Conservation (phyloP, 108 stramenopile genomes). For the Cyclotella atomus region DNA sequence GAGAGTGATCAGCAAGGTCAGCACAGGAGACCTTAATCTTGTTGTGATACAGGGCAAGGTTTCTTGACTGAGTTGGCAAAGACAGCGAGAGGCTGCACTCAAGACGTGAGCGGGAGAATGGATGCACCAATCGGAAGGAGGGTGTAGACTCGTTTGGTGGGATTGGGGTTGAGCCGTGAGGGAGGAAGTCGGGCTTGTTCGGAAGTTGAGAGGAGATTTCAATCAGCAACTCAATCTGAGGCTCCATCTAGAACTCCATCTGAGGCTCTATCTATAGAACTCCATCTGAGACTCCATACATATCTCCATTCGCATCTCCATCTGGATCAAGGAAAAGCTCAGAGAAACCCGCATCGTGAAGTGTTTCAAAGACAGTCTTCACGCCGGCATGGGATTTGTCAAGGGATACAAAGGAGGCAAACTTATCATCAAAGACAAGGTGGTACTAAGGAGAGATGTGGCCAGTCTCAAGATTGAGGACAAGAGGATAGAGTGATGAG, state of each 20-base stretch:
- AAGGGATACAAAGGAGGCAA: too few species aligned
- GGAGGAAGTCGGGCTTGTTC: constrained; percentile 15
- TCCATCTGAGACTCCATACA: too few species aligned
- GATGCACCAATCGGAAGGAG: constrained; percentile 10
- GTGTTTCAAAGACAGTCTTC: too few species aligned
- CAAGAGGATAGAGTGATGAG: constrained; percentile 34
- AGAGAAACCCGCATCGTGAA: too few species aligned
- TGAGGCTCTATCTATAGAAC: too few species aligned
- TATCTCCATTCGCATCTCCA: too few species aligned
- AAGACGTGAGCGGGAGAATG: neutral
- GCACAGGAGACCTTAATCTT: neutral
- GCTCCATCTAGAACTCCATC: too few species aligned
- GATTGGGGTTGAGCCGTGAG: neutral
- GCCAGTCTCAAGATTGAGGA: constrained; percentile 42
- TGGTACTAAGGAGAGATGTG: constrained; percentile 57
- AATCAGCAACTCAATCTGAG: too few species aligned
- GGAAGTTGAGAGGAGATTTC: constrained; percentile 9
- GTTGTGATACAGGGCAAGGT: neutral
- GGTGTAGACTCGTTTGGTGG: constrained; percentile 1
- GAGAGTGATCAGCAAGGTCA: neutral
- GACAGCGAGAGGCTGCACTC: neutral
- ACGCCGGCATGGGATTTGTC: too few species aligned
- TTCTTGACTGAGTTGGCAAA: neutral
- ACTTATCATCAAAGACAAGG: too few species aligned
- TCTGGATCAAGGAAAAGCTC: too few species aligned